Evolutionary conservation across 257 asterid genomes (phyloP).

Genomic region (Paulownia fortunei): DNA sequence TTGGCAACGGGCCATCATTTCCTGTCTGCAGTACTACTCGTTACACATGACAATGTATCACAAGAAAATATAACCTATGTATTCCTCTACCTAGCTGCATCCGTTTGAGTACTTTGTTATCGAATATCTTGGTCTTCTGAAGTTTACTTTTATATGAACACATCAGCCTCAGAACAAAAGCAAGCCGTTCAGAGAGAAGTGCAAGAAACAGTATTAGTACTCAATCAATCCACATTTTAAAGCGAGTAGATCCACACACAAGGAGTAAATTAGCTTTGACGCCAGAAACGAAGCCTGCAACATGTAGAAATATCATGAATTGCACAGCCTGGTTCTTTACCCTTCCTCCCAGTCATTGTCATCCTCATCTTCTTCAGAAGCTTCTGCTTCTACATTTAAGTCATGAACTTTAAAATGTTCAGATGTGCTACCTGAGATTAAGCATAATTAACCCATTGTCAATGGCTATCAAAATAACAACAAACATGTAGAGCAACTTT

Average conservation of each 20-base stretch:
- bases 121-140: no score
- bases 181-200: background rate
- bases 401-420: slow-evolving; percentile 62
- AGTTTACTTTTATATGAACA: no score
- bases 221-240: background rate
- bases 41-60: no score
- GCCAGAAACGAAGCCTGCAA: background rate
- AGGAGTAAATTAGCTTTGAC: background rate
- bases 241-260: background rate
- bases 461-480: background rate
- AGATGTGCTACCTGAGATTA: slow-evolving; percentile 43
- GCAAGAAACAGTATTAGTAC: background rate
- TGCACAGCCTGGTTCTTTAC: slow-evolving; percentile 27
- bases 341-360: slow-evolving; percentile 84
- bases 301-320: background rate
- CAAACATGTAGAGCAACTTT: background rate
- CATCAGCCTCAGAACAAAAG: background rate
- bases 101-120: no score
- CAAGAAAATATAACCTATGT: no score
- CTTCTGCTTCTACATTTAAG: slow-evolving; percentile 79
- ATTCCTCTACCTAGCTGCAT: no score
- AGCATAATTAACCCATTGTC: background rate
- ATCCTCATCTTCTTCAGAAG: slow-evolving; percentile 63
- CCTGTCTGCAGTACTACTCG: no score
- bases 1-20: no score